Percentiles rank a stretch among this genome's conserved stretches.
Evolutionary conservation across 306 rosid genomes (phyloP).

Genomic region (Cyclanthera cordifolia): DNA sequence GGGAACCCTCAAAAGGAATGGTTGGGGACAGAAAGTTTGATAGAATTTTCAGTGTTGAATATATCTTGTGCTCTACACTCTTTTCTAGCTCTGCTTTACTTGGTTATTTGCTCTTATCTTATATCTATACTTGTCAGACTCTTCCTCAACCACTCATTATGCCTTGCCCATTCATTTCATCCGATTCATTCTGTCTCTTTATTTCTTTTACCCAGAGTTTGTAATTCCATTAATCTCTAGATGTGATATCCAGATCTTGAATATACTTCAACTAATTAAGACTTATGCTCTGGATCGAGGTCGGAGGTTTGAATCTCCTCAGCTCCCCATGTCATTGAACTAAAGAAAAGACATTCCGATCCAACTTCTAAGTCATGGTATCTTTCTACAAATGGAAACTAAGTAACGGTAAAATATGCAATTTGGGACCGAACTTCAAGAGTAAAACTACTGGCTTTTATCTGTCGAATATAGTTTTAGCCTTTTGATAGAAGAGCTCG

Average conservation of each 20-base stretch:
- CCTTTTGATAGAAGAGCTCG: neutral
- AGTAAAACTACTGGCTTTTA: neutral
- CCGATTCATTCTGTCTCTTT: neutral
- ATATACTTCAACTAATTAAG: neutral
- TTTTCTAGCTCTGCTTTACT: neutral
- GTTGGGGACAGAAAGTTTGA: neutral
- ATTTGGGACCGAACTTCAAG: neutral
- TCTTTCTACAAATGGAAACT: neutral
- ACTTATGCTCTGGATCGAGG: neutral
- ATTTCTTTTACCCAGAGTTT: neutral
- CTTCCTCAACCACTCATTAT: neutral
- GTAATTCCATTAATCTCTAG: neutral
- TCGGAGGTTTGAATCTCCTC: neutral
- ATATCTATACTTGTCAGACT: neutral
- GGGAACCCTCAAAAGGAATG: neutral
- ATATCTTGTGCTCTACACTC: neutral
- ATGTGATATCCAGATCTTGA: neutral
- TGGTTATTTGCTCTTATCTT: neutral
- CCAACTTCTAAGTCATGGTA: neutral
- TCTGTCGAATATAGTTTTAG: neutral
- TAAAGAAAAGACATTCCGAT: too few species aligned
- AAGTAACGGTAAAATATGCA: neutral
- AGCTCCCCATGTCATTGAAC: neutral
- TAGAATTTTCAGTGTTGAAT: neutral
- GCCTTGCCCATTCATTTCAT: neutral